Conservation (phyloP, 78 protist species). For the Emiliania huxleyi region DNA sequence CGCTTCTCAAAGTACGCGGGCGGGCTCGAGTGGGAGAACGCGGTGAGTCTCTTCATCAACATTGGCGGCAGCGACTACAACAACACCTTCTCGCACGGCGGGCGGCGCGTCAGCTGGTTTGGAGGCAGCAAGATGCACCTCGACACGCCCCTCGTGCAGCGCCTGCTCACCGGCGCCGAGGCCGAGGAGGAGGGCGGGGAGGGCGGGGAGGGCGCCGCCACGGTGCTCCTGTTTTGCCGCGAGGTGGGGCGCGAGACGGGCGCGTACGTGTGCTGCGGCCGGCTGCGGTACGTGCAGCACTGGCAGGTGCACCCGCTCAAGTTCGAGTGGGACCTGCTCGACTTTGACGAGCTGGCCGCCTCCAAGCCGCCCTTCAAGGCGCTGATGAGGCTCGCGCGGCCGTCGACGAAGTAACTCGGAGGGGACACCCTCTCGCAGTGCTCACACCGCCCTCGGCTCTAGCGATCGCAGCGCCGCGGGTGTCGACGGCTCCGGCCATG, state of each 20-base stretch:
- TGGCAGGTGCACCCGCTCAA: neutral
- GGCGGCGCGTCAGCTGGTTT: neutral
- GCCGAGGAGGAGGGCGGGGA: no score
- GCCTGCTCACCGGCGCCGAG: neutral
- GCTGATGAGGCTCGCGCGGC: no score
- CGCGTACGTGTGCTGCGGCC: neutral
- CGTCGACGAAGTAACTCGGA: no score
- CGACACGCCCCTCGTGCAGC: neutral
- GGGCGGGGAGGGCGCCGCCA: no score
- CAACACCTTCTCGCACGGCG: neutral
- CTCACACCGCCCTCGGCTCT: no score
- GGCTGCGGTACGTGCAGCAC: neutral
- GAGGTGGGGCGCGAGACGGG: neutral
- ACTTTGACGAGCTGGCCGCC: neutral
- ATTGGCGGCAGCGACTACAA: neutral
- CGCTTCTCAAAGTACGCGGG: neutral
- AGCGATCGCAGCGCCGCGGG: no score
- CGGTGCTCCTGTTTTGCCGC: neutral
- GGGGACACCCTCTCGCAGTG: no score
- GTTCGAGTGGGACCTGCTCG: neutral
- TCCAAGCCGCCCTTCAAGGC: no score
- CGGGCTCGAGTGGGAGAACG: neutral
- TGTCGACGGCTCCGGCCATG: no score
- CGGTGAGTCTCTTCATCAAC: neutral
- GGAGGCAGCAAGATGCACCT: neutral